Conservation (phyloP, 805 yeast species). For the Teunomyces atbi region DNA sequence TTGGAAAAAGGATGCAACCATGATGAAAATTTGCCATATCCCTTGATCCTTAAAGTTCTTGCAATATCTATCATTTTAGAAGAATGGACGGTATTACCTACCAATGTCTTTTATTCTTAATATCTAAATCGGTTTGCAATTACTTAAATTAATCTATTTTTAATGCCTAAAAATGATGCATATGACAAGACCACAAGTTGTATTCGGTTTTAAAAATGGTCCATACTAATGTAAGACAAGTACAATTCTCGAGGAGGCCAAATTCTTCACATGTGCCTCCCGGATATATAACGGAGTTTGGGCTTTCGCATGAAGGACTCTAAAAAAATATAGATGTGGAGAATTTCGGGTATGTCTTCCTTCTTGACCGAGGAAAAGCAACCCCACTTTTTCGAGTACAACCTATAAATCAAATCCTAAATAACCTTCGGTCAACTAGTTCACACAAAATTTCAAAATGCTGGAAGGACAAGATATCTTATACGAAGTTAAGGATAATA, state of each 20-base stretch:
- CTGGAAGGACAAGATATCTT: constrained; percentile 26
- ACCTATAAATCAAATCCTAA: not conserved
- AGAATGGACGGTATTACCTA: too few species aligned
- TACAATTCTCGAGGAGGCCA: too few species aligned
- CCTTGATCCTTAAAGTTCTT: not conserved
- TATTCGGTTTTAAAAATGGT: too few species aligned
- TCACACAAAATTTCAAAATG: not conserved
- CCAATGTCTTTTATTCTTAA: too few species aligned
- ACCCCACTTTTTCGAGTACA: constrained; percentile 7
- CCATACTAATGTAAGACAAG: too few species aligned
- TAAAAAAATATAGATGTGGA: not conserved
- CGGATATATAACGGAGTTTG: not conserved
- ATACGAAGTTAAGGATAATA: constrained; percentile 45
- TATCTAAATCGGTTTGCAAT: too few species aligned
- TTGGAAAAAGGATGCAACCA: too few species aligned
- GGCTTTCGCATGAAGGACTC: not conserved
- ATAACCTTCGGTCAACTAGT: not conserved
- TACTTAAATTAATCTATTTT: too few species aligned
- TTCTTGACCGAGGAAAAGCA: constrained; percentile 7
- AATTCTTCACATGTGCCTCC: not conserved
- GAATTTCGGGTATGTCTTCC: not conserved
- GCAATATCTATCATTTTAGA: too few species aligned
- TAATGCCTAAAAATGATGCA: too few species aligned
- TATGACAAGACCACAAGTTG: too few species aligned
- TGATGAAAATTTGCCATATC: not conserved